These are phyloP conservation scores for Moricandia moricandioides DNA, from an alignment of 345 rosid genomes.

Conservation along the genomic window DNA sequence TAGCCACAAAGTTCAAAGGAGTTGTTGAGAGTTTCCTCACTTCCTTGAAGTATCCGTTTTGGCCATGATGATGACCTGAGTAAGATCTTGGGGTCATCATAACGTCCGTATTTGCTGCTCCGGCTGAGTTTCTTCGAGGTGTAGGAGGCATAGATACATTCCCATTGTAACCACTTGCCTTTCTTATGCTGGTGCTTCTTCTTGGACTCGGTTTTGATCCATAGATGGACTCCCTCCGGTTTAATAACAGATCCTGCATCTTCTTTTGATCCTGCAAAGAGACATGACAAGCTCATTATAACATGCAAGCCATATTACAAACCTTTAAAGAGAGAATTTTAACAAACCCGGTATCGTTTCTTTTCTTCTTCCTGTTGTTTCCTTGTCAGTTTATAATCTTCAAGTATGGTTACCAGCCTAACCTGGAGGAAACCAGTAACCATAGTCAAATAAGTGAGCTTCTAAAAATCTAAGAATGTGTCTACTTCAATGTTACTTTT, in stretches of 20 bases:
- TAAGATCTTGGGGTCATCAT: conserved; percentile 78
- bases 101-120: conserved; percentile 15
- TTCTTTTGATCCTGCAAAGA: conserved; percentile 83
- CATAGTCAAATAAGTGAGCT: conserved; percentile 44
- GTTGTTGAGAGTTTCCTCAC: conserved; percentile 21
- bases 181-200: conserved; percentile 74
- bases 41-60: conserved; percentile 75
- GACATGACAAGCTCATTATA: neutral
- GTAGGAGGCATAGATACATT: conserved; percentile 80
- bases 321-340: conserved; percentile 38
- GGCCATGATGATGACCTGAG: conserved; percentile 65
- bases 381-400: conserved; percentile 84
- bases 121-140: conserved; percentile 75
- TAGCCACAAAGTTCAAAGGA: conserved; percentile 77
- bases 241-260: conserved; percentile 75
- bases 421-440: conserved; percentile 48
- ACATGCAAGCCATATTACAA: neutral
- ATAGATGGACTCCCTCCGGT: conserved; percentile 78
- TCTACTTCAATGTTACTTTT: neutral
- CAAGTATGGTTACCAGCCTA: conserved; percentile 71
- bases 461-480: conserved; percentile 17
- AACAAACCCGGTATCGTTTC: conserved; percentile 73
- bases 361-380: conserved; percentile 84
- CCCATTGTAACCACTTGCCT: conserved; percentile 55
- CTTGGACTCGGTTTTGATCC: conserved; percentile 96